A percentile compares a stretch with the other conserved stretches of the same genome.
Evolutionary conservation across 129 eudicot genomes (phyloP).

Genomic region (Centella asiatica): DNA sequence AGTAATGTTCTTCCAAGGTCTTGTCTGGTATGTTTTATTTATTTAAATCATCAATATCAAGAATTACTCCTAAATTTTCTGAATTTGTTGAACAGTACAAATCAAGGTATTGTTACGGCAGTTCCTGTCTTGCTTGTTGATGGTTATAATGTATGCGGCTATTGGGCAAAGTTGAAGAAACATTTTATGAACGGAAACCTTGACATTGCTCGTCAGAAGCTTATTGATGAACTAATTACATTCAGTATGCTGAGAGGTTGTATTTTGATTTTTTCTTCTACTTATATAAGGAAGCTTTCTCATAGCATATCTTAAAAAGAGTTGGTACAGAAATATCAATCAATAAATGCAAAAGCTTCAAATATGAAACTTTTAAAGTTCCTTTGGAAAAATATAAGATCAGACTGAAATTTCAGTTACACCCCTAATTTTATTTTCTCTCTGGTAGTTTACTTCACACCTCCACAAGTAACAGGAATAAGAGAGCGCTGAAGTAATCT

Average conservation of each 20-base stretch:
- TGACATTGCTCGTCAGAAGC: constrained; percentile 85
- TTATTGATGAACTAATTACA: constrained; percentile 69
- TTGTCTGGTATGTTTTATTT: constrained; percentile 6
- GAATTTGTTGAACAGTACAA: constrained; percentile 43
- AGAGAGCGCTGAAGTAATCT: too few species aligned
- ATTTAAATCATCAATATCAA: background rate
- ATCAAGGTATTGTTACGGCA: constrained; percentile 60
- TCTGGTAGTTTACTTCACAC: too few species aligned
- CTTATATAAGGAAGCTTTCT: background rate
- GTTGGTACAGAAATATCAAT: too few species aligned
- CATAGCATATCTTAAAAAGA: background rate
- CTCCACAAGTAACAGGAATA: too few species aligned
- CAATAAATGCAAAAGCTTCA: too few species aligned
- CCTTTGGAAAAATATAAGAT: too few species aligned
- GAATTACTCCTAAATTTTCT: constrained; percentile 12
- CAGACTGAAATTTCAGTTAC: too few species aligned
- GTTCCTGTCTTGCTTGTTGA: constrained; percentile 93
- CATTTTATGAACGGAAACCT: constrained; percentile 81
- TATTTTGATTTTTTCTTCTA: constrained; percentile 15
- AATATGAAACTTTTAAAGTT: too few species aligned
- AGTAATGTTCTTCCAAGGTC: constrained; percentile 36
- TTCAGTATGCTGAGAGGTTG: constrained; percentile 88
- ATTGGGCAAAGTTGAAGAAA: constrained; percentile 90
- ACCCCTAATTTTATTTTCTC: too few species aligned
- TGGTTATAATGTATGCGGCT: constrained; percentile 95